A percentile compares a stretch with the other conserved stretches of the same genome.
Evolutionary conservation across 164 flowering plant genomes (phyloP).

Genomic region (Protea cynaroides): DNA sequence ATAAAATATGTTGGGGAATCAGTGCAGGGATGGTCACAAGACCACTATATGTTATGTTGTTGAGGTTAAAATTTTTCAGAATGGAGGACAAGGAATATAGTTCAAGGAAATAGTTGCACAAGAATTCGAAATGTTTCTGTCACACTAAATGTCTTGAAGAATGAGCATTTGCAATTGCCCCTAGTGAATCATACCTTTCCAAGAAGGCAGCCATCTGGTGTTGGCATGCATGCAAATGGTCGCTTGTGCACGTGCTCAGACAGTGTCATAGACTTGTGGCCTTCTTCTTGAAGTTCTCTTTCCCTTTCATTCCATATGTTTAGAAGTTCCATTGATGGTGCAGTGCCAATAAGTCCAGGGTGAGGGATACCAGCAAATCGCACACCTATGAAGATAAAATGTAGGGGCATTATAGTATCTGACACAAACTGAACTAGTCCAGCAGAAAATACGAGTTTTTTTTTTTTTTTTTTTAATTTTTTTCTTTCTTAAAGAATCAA

Average conservation of each 20-base stretch:
- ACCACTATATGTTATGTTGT: background rate
- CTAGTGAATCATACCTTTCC: conserved; percentile 53
- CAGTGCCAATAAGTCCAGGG: conserved; percentile 94
- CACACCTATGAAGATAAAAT: conserved; percentile 43
- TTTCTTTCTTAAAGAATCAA: background rate
- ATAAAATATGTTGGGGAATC: too few relatives aligned
- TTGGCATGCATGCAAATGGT: conserved; percentile 83
- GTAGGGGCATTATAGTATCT: too few relatives aligned
- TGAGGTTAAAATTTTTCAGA: too few relatives aligned
- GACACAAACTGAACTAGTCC: too few relatives aligned
- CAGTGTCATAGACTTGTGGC: conserved; percentile 53
- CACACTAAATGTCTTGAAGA: background rate
- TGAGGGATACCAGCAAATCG: conserved; percentile 90
- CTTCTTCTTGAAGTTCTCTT: conserved; percentile 60
- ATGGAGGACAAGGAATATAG: too few relatives aligned
- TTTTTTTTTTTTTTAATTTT: too few relatives aligned
- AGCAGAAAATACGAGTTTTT: too few relatives aligned
- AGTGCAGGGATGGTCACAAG: too few relatives aligned
- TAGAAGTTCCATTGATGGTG: conserved; percentile 88
- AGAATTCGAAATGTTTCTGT: background rate
- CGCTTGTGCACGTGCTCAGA: conserved; percentile 84
- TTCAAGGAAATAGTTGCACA: background rate
- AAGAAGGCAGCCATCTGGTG: conserved; percentile 69
- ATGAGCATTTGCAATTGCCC: background rate
- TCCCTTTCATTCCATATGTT: conserved; percentile 88